These are phyloP conservation scores for Globisporangium okanoganense DNA, from an alignment of 352 stramenopile species.

Conservation along the genomic window DNA sequence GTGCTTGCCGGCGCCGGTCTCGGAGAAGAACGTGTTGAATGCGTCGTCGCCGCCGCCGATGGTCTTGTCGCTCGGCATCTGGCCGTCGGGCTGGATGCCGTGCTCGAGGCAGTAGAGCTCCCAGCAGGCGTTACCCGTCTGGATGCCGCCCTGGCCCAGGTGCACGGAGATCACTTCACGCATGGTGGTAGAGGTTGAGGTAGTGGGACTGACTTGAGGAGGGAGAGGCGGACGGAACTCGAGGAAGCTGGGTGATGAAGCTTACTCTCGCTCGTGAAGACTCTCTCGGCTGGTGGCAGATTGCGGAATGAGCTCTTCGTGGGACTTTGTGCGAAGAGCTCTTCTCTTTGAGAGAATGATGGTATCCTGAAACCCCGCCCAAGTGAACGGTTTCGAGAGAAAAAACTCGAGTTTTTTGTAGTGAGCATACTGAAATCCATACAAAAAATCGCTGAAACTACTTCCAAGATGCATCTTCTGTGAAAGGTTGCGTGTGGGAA, in stretches of 20 bases:
- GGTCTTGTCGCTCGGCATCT: constrained; percentile 93
- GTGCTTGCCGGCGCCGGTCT: constrained; percentile 94
- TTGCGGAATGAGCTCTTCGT: constrained; percentile 3
- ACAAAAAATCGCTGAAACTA: not conserved
- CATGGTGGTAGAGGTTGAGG: constrained; percentile 23
- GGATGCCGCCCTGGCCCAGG: constrained; percentile 88
- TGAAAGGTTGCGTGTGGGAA: not conserved
- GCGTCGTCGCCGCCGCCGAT: constrained; percentile 93
- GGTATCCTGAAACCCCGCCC: not conserved
- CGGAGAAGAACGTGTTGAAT: constrained; percentile 97
- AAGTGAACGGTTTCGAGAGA: not conserved
- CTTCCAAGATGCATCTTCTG: not conserved
- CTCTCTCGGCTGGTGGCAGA: constrained; percentile 2
- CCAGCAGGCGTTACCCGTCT: constrained; percentile 86
- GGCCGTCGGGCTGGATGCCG: constrained; percentile 89
- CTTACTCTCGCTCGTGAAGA: constrained; percentile 36
- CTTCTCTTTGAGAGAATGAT: not conserved
- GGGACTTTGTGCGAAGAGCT: not conserved
- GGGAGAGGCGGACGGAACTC: not conserved
- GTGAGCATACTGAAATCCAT: not conserved
- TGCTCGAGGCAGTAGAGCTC: constrained; percentile 82
- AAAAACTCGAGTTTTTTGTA: too few species aligned
- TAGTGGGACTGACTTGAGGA: not conserved
- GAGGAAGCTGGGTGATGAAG: constrained; percentile 75
- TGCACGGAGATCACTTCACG: constrained; percentile 84